These are phyloP conservation scores for Apiospora phragmitis DNA, from an alignment of 2,329 filamentous ascomycete genomes.

Conservation along the genomic window DNA sequence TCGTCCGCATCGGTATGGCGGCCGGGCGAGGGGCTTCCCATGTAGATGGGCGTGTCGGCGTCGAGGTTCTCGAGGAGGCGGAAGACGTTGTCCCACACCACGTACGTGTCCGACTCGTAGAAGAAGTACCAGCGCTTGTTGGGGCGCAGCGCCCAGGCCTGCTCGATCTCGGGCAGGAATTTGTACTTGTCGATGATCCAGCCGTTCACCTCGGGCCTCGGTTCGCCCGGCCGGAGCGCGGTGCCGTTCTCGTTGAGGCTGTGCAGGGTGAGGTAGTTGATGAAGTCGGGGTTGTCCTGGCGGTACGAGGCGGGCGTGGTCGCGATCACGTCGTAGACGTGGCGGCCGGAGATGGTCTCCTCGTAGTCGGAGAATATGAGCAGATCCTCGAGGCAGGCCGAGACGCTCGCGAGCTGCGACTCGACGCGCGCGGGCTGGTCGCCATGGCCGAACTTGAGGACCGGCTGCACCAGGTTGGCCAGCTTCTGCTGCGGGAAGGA, in stretches of 20 bases:
- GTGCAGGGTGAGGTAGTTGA: conserved; percentile 41
- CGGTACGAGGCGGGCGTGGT: conserved; percentile 43
- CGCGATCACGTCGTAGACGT: conserved; percentile 45
- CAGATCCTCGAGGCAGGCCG: conserved; percentile 48
- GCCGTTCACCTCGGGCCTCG: conserved; percentile 32
- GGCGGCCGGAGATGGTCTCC: conserved; percentile 43
- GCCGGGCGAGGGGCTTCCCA: conserved; percentile 49
- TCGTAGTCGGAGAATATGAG: conserved; percentile 54
- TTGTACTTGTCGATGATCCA: conserved; percentile 60
- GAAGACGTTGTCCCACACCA: conserved; percentile 46
- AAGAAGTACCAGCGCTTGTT: conserved; percentile 57
- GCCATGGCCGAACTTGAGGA: conserved; percentile 50
- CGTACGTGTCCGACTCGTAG: conserved; percentile 55
- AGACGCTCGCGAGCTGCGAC: conserved; percentile 52
- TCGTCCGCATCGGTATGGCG: conserved; percentile 29
- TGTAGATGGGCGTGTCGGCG: conserved; percentile 43
- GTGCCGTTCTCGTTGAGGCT: conserved; percentile 10
- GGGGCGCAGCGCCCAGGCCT: conserved; percentile 46
- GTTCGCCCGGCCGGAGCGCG: background rate
- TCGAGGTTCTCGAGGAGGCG: conserved; percentile 51
- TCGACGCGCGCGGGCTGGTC: conserved; percentile 41
- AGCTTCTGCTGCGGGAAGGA: conserved; percentile 28
- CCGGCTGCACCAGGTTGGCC: conserved; percentile 29
- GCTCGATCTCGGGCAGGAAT: conserved; percentile 55
- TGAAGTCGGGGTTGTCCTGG: conserved; percentile 35